Evolutionary conservation across 2,329 filamentous ascomycete species (phyloP).

Genomic region (Blastomyces gilchristii): DNA sequence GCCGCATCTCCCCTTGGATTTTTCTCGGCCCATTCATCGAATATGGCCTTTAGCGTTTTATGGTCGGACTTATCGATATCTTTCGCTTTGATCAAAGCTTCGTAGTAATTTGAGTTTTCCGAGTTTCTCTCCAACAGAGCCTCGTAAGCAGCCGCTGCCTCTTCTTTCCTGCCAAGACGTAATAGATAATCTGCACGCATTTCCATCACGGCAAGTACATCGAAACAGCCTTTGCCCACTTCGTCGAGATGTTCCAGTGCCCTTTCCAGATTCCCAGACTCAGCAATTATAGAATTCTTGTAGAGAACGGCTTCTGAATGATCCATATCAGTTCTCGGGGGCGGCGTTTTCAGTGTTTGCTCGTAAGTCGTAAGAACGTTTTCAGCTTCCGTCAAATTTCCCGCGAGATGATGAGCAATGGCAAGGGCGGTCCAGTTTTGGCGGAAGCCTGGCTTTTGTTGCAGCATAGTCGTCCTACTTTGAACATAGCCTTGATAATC

Average conservation of each 20-base stretch:
- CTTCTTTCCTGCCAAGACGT: constrained; percentile 63
- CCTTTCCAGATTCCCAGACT: constrained; percentile 69
- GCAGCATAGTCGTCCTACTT: constrained; percentile 78
- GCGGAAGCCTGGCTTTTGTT: constrained; percentile 66
- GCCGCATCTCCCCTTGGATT: constrained; percentile 76
- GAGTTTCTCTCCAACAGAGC: constrained; percentile 75
- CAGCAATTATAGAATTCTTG: constrained; percentile 89
- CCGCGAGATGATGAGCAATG: constrained; percentile 83
- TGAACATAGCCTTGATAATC: constrained; percentile 90
- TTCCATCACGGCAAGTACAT: constrained; percentile 78
- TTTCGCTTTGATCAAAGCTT: constrained; percentile 60
- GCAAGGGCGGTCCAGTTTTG: constrained; percentile 98
- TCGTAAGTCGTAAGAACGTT: constrained; percentile 86
- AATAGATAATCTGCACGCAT: constrained; percentile 73
- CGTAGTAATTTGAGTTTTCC: constrained; percentile 79
- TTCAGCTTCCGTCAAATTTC: constrained; percentile 76
- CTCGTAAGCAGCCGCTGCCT: constrained; percentile 73
- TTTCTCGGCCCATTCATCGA: constrained; percentile 70
- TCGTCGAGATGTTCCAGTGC: constrained; percentile 79
- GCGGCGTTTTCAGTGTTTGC: constrained; percentile 75
- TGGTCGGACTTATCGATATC: constrained; percentile 52
- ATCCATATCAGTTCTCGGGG: constrained; percentile 70
- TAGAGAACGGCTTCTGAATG: constrained; percentile 91
- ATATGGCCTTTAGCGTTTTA: constrained; percentile 60
- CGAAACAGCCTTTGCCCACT: constrained; percentile 65